Base-by-base conservation (phyloP, 2,329 filamentous ascomycete genomes). In the Fusarium palustre region DNA sequence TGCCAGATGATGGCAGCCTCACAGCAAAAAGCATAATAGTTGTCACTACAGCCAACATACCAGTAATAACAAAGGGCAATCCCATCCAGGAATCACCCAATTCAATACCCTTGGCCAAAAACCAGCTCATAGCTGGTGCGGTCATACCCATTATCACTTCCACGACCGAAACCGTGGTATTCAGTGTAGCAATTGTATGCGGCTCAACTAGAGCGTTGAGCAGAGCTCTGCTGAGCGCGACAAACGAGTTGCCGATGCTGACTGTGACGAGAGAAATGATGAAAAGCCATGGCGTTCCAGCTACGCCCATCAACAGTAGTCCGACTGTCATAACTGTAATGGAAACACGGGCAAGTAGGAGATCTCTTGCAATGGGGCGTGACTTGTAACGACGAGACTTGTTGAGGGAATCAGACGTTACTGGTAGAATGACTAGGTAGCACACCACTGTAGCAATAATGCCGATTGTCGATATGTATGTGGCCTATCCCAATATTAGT, bases 171-270 rank as follows among this genome's bases (percentile, higher is more conserved):
- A 89, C 78, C 6, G 85, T 77, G 7, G 83, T 85, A 72, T 88
- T 89, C 25, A 88, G 76, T 0, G 83, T 83, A 24, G 85, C 87
- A 15, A 87, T 79, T 7, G 87, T 83, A 60, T 86, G 82, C 24
- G 82, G 80, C 67, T 86, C 85, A 15, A 89, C 84, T 13, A 88
- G 72, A 12, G 81, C 80, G 45, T 84, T 87, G n/a, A 88, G 74
- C 9, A 88, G 75, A 5, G 82, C 84, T 34, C 87, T 81, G 20
- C 84, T 73, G 2, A 87, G 71, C 0, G 82, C 70, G 0, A 71
- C 53, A 46, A 83, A 80, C 8, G 86, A 85, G 16, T 70, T 69
- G 0, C 87, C 86, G 2, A 85, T 64, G 6, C 81, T 81, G 15
- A 81, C 79, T 16, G 85, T 75, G 24, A 84, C 73, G 31, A 88